Evolutionary conservation across 192 early-diverging fungal genomes (phyloP).

Genomic region (Entomortierella beljakovae): DNA sequence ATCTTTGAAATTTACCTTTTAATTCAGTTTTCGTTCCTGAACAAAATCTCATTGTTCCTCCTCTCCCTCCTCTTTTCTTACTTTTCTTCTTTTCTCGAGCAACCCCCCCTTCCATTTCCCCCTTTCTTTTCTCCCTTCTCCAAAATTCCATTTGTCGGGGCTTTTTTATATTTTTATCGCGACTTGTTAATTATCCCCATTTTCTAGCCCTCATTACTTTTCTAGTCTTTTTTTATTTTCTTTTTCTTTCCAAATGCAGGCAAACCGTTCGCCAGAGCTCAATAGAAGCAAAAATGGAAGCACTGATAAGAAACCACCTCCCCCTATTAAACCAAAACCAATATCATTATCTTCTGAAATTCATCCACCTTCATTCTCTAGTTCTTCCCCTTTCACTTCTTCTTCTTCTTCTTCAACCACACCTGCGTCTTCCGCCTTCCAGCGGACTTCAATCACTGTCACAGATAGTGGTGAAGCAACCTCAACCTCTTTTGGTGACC

Average conservation of each 20-base stretch:
- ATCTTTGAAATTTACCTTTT: too few species aligned
- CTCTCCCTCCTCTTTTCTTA: too few species aligned
- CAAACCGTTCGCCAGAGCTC: not conserved
- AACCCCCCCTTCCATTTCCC: too few species aligned
- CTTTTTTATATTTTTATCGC: too few species aligned
- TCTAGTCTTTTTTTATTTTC: too few species aligned
- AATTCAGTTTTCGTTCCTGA: too few species aligned
- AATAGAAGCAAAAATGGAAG: conserved; percentile 31
- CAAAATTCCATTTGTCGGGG: not conserved
- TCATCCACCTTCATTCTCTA: too few species aligned
- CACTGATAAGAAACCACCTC: conserved; percentile 31
- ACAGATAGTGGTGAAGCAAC: conserved; percentile 14
- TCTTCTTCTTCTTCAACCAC: not conserved
- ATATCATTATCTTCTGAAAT: conserved; percentile 13
- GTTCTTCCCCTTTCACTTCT: not conserved
- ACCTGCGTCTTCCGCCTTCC: not conserved
- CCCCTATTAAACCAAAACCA: conserved; percentile 42
- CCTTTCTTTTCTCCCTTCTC: not conserved
- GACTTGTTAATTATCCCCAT: too few species aligned
- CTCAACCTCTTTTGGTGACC: conserved; percentile 38
- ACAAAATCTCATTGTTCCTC: too few species aligned
- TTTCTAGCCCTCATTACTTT: too few species aligned
- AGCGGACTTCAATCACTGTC: conserved; percentile 14
- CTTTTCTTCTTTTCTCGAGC: too few species aligned
- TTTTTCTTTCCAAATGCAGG: not conserved